phyloP scores from a whole-genome alignment of 1,139 yeast species.

The Taphrina flavorubra region DNA sequence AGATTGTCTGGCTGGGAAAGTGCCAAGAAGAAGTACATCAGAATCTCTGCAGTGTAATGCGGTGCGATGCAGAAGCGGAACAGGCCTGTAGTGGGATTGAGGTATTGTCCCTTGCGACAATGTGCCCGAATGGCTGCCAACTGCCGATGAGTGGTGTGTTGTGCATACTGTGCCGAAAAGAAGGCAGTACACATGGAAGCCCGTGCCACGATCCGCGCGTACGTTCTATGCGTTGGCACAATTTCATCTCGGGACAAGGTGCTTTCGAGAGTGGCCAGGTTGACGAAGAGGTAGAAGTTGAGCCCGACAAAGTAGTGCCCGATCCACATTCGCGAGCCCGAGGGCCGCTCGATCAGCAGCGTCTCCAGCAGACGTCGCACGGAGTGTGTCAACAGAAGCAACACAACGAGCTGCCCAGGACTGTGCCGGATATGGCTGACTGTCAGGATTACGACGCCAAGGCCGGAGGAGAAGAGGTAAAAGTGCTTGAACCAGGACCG shows the following conservation, averaged over 20 bases:
- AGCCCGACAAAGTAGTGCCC: conserved; percentile 79
- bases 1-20: conserved; percentile 25
- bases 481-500: conserved; percentile 59
- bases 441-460: conserved; percentile 1
- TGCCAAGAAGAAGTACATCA: conserved; percentile 61
- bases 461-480: conserved; percentile 50
- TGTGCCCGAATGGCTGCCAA: conserved; percentile 58
- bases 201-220: background rate
- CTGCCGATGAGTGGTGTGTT: conserved; percentile 64
- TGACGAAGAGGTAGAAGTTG: conserved; percentile 62
- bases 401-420: conserved; percentile 1
- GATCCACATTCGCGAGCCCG: conserved; percentile 66
- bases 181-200: conserved; percentile 51
- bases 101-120: conserved; percentile 59
- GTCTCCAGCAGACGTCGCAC: conserved; percentile 71
- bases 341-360: conserved; percentile 58
- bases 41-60: conserved; percentile 78
- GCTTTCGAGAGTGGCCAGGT: conserved; percentile 47
- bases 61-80: conserved; percentile 69
- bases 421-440: background rate
- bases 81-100: conserved; percentile 62
- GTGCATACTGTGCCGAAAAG: conserved; percentile 60
- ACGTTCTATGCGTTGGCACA: background rate
- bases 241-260: background rate
- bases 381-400: conserved; percentile 62